Percentiles rank a stretch among this genome's conserved stretches.
These are phyloP conservation scores for Naganishia sp. DNA, from an alignment of 1,284 basidiomycete genomes.

Conservation along the genomic window DNA sequence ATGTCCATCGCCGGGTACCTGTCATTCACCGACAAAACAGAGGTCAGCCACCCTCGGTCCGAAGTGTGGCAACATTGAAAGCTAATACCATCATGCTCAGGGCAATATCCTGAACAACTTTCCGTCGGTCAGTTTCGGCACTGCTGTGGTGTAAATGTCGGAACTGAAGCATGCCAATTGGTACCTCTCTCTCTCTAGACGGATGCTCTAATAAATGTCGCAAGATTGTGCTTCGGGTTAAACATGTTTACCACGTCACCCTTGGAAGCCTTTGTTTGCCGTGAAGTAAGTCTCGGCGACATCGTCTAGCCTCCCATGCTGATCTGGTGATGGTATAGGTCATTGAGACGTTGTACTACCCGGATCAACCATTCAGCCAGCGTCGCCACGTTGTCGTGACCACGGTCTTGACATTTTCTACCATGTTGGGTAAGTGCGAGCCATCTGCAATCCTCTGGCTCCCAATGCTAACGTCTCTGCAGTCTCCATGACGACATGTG, in stretches of 20 bases:
- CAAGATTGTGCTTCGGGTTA: slow-evolving; percentile 89
- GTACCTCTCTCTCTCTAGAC: slow-evolving; percentile 54
- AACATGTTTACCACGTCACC: slow-evolving; percentile 98
- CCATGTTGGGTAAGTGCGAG: slow-evolving; percentile 70
- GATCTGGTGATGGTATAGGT: slow-evolving; percentile 56
- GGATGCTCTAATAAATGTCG: slow-evolving; percentile 86
- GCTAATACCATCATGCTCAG: slow-evolving; percentile 33
- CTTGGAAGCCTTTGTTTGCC: slow-evolving; percentile 88
- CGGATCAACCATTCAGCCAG: slow-evolving; percentile 73
- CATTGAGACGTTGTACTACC: slow-evolving; percentile 89
- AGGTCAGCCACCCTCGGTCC: slow-evolving; percentile 49
- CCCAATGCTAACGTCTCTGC: slow-evolving; percentile 1
- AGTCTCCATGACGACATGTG: slow-evolving; percentile 92
- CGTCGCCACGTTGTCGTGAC: slow-evolving; percentile 91
- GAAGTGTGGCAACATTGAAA: neutral
- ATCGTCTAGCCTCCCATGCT: neutral
- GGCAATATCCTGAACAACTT: slow-evolving; percentile 96
- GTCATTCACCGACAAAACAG: slow-evolving; percentile 91
- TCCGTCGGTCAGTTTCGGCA: slow-evolving; percentile 59
- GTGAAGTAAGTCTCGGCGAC: slow-evolving; percentile 66
- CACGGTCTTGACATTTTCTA: slow-evolving; percentile 74
- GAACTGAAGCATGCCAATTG: neutral
- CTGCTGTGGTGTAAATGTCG: neutral
- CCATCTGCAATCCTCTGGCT: slow-evolving; percentile 14
- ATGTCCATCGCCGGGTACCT: slow-evolving; percentile 89